These are phyloP conservation scores for Aspergillus sp. DNA, from an alignment of 2,329 filamentous ascomycete genomes.

Conservation along the genomic window DNA sequence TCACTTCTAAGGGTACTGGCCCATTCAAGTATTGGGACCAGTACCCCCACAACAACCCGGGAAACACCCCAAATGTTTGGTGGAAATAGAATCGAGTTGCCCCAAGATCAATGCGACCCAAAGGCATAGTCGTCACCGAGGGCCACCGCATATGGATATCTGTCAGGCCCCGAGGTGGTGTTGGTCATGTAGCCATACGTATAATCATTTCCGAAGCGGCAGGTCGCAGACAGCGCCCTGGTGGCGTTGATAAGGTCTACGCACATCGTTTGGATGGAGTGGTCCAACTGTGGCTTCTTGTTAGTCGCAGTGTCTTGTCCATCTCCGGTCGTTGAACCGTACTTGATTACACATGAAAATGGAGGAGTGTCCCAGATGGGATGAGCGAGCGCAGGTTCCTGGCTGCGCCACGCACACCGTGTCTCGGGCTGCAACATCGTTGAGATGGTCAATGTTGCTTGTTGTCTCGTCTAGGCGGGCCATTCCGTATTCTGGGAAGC, in stretches of 20 bases:
- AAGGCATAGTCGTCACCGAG: constrained; percentile 7
- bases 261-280: constrained; percentile 7
- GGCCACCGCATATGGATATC: constrained; percentile 8
- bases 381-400: too few relatives aligned
- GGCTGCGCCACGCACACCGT: too few relatives aligned
- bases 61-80: too few relatives aligned
- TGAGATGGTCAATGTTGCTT: too few relatives aligned
- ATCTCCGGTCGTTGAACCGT: constrained; percentile 1
- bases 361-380: too few relatives aligned
- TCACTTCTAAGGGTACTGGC: too few relatives aligned
- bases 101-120: constrained; percentile 3
- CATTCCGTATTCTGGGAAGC: too few relatives aligned
- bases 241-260: constrained; percentile 5
- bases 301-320: constrained; percentile 2
- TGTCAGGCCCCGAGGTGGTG: constrained; percentile 5
- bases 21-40: too few relatives aligned
- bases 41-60: too few relatives aligned
- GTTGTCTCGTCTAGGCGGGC: too few relatives aligned
- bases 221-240: constrained; percentile 6
- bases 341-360: not conserved
- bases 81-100: not conserved
- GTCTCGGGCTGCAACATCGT: too few relatives aligned
- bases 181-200: constrained; percentile 8
- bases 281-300: constrained; percentile 8
- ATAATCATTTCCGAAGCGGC: constrained; percentile 8